Evolutionary conservation across 768 basidiomycete species (phyloP), one percentile per base, ranked within the genome.

Genomic region (Xerocomellus chrysenteron): DNA sequence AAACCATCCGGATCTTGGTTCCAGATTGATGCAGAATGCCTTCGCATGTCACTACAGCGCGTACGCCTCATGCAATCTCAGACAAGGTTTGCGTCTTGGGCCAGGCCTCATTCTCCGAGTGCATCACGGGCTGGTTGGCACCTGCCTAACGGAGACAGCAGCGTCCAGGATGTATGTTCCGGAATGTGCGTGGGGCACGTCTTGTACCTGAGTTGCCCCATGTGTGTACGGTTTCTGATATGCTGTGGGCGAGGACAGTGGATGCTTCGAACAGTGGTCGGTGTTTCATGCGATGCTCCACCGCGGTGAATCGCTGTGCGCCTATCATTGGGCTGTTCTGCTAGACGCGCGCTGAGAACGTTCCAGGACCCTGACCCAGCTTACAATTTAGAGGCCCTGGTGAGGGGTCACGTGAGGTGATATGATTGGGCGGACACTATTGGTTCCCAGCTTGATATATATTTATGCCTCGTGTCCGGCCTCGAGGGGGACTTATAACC

Each of bases 401-500:
- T 21, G 21, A 21, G 21, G 0, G 55, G 42, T 68, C 66, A 68
- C 68, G 68, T 68, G 63, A 8, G 21, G 19, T 2, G 5, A 19
- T 47, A 0, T 58, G 64, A 70, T 70, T 70, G 68, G 68, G 0
- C 10, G 33, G 44, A 12, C 21, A 47, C 53, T 56, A 49, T 67
- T 56, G 66, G 62, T 35, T 52, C 11, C n/a, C 10, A 26, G n/a
- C 21, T 52, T 40, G 36, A 35, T 50, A 56, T 56, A 51, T 50
- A 57, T 60, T 57, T 59, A 48, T 49, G 62, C 69, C 69, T 70
- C 69, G 62, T 70, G 69, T 54, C 46, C 0, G 2, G 61, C 69
- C 68, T 68, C 65, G 59, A 67, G 68, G 65, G 24, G 6, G 19
- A 43, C 55, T 57, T 65, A 69, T 60, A 66, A 28, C 54, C 46